Conservation (phyloP, 2,329 filamentous ascomycete species). For the Lasiodiplodia sp. region DNA sequence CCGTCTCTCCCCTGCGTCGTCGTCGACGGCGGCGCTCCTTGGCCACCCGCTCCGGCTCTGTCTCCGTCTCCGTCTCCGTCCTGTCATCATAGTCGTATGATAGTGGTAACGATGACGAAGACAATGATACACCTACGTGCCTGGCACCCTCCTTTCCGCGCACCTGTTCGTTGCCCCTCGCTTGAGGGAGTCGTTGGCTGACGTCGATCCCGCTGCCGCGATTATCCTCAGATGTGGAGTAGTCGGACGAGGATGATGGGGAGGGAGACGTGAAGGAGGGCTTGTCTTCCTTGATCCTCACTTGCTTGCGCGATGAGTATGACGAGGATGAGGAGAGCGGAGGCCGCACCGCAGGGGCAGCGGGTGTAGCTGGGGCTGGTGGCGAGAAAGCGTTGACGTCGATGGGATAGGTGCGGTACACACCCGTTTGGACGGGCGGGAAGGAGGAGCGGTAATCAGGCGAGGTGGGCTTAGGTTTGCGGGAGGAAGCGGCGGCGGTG, state of each 20-base stretch:
- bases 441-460: neutral
- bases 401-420: slow-evolving; percentile 8
- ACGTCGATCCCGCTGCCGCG: neutral
- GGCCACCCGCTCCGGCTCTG: neutral
- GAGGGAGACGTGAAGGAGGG: neutral
- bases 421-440: slow-evolving; percentile 5
- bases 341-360: neutral
- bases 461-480: neutral
- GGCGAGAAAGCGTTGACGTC: neutral
- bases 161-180: neutral
- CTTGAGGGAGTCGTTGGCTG: neutral
- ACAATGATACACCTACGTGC: neutral
- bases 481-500: neutral
- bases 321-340: neutral
- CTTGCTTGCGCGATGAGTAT: neutral
- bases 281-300: neutral
- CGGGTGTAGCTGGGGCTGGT: neutral
- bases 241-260: neutral
- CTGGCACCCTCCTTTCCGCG: neutral
- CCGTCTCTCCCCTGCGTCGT: neutral
- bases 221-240: neutral
- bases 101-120: neutral
- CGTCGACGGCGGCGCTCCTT: neutral
- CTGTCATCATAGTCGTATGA: neutral
- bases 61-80: neutral